phyloP scores from a whole-genome alignment of 164 flowering plant genomes.

The Liquidambar formosana region DNA sequence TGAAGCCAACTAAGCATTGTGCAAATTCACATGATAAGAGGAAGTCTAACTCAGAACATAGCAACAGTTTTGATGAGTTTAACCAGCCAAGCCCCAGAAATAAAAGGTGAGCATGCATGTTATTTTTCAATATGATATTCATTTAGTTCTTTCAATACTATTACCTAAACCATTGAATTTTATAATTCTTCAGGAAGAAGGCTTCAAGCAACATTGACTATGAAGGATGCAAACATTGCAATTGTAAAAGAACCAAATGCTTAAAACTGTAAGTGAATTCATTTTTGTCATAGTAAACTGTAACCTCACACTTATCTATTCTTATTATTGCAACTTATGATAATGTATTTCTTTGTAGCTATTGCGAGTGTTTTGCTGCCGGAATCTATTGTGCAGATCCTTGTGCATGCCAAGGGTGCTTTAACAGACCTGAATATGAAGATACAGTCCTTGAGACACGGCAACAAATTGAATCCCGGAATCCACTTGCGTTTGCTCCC shows the following conservation, averaged over 20 bases:
- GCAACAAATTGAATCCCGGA: slow-evolving; percentile 68
- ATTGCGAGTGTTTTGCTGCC: slow-evolving; percentile 89
- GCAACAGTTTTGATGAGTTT: slow-evolving; percentile 32
- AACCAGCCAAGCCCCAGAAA: slow-evolving; percentile 40
- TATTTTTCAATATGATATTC: too few species aligned
- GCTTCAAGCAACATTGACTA: too few species aligned
- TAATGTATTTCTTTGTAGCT: slow-evolving; percentile 40
- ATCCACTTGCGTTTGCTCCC: slow-evolving; percentile 88
- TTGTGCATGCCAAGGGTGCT: slow-evolving; percentile 81
- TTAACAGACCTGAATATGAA: slow-evolving; percentile 64
- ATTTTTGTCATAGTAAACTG: background rate
- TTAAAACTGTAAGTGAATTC: slow-evolving; percentile 67
- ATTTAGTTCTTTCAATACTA: too few species aligned
- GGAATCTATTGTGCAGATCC: slow-evolving; percentile 71
- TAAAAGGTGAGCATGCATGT: too few species aligned
- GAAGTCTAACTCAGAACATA: slow-evolving; percentile 21
- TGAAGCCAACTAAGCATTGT: slow-evolving; percentile 21
- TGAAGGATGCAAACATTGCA: too few species aligned
- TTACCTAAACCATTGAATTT: too few species aligned
- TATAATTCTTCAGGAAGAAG: too few species aligned
- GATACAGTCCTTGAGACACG: slow-evolving; percentile 61
- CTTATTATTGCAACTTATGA: background rate
- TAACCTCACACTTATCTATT: background rate
- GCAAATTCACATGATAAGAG: slow-evolving; percentile 23
- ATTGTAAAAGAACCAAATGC: slow-evolving; percentile 47